phyloP scores from a whole-genome alignment of 345 rosid species.

The Carallia brachiata region DNA sequence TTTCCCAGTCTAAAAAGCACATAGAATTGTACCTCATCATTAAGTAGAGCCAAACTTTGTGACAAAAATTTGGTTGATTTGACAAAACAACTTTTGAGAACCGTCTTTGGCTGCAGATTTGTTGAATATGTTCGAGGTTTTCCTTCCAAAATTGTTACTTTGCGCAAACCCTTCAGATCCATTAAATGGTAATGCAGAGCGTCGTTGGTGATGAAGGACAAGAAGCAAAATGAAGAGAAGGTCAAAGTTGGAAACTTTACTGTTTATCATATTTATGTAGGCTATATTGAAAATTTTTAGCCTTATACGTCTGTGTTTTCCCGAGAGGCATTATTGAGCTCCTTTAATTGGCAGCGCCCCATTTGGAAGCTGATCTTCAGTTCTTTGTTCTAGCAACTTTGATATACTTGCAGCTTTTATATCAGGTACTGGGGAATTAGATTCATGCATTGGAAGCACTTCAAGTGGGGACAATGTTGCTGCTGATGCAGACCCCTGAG shows the following conservation, averaged over 20 bases:
- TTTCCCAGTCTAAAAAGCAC: no score
- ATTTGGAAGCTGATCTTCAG: neutral
- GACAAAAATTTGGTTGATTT: neutral
- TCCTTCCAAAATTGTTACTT: constrained; percentile 38
- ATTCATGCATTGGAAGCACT: constrained; percentile 5
- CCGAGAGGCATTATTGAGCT: no score
- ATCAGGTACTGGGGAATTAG: neutral
- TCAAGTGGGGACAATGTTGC: constrained; percentile 33
- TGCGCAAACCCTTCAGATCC: constrained; percentile 45
- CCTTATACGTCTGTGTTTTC: no score
- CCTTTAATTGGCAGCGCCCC: neutral
- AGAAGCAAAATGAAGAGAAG: constrained; percentile 28
- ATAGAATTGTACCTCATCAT: no score
- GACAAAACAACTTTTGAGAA: neutral
- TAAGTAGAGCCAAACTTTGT: neutral
- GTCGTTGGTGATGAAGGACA: constrained; percentile 35
- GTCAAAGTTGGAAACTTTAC: constrained; percentile 27
- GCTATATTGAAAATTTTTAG: neutral
- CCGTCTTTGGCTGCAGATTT: constrained; percentile 30
- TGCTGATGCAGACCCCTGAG: constrained; percentile 34
- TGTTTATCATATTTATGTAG: neutral
- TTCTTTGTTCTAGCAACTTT: neutral
- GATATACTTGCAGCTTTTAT: neutral
- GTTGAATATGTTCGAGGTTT: constrained; percentile 36
- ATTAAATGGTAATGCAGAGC: constrained; percentile 39